Evolutionary conservation across 2,329 filamentous ascomycete genomes (phyloP).

Genomic region (Zalaria sp.): DNA sequence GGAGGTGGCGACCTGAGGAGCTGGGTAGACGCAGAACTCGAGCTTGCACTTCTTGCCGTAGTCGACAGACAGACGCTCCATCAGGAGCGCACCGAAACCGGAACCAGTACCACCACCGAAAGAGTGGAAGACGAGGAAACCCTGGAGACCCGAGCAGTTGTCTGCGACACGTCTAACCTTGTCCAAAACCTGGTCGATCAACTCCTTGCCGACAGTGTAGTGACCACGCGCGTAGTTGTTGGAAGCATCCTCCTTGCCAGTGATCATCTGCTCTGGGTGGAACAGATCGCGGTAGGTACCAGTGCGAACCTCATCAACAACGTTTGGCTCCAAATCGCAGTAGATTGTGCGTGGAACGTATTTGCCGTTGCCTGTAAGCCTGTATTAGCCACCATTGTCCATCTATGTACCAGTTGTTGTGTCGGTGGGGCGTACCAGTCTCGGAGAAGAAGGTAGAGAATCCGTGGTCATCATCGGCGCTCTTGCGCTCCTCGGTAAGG

Average conservation of each 20-base stretch:
- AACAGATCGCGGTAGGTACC: slow-evolving; percentile 92
- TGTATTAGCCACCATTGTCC: slow-evolving; percentile 8
- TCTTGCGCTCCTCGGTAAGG: slow-evolving; percentile 96
- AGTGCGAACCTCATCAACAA: slow-evolving; percentile 97
- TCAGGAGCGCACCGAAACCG: slow-evolving; percentile 92
- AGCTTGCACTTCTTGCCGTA: slow-evolving; percentile 99
- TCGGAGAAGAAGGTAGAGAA: slow-evolving; percentile 99
- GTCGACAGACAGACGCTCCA: slow-evolving; percentile 97
- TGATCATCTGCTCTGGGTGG: slow-evolving; percentile 99
- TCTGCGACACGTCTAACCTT: slow-evolving; percentile 96
- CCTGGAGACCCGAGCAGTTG: slow-evolving; percentile 94
- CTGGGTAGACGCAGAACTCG: slow-evolving; percentile 98
- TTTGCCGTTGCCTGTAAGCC: slow-evolving; percentile 72
- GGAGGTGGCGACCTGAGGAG: slow-evolving; percentile 89
- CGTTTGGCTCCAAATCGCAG: slow-evolving; percentile 98
- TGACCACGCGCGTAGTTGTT: slow-evolving; percentile 99
- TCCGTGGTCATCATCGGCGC: slow-evolving; percentile 80
- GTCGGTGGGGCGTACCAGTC: slow-evolving; percentile 89
- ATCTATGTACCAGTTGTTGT: slow-evolving; percentile 53
- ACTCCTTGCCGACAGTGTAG: slow-evolving; percentile 99
- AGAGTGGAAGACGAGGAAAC: slow-evolving; percentile 99
- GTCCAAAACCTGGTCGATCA: slow-evolving; percentile 95
- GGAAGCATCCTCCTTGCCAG: slow-evolving; percentile 98
- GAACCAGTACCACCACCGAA: slow-evolving; percentile 98
- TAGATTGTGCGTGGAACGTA: slow-evolving; percentile 99